Evolutionary conservation across 2,329 filamentous ascomycete species (phyloP).

Genomic region (Parascedosporium putredinis): DNA sequence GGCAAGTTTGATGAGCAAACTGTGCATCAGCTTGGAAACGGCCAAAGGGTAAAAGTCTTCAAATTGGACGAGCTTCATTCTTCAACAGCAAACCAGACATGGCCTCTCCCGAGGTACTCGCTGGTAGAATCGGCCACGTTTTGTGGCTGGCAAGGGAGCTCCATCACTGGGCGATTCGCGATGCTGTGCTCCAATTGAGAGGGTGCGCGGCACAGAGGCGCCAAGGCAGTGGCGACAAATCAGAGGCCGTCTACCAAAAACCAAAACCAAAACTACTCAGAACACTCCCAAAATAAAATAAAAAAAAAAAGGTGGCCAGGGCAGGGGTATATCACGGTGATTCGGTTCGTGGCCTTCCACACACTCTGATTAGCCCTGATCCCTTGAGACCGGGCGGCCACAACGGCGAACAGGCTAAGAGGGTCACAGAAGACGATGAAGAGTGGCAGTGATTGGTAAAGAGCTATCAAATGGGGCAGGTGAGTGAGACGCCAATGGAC

Average conservation of each 20-base stretch:
- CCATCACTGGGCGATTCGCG: background rate
- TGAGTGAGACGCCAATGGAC: background rate
- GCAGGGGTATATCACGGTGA: background rate
- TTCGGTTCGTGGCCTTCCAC: background rate
- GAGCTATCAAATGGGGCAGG: background rate
- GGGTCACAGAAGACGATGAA: background rate
- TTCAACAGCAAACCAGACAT: background rate
- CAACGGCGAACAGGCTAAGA: background rate
- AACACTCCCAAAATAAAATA: too few species aligned
- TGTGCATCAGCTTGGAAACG: background rate
- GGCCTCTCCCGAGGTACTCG: background rate
- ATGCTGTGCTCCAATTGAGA: background rate
- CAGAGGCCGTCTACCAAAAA: background rate
- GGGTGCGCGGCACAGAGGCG: background rate
- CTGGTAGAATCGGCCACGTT: slow-evolving; percentile 7
- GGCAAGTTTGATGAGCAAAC: slow-evolving; percentile 4
- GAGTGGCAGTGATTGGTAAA: background rate
- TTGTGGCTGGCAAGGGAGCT: slow-evolving; percentile 3
- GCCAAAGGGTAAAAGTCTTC: too few species aligned
- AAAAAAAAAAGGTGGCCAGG: background rate
- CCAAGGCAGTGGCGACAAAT: slow-evolving; percentile 5
- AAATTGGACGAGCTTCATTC: too few species aligned
- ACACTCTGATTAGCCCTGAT: background rate
- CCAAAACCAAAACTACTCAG: too few species aligned
- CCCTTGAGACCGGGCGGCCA: background rate